Base-by-base conservation (phyloP, 495 filamentous ascomycete genomes). In the Talaromyces stipitatus region DNA sequence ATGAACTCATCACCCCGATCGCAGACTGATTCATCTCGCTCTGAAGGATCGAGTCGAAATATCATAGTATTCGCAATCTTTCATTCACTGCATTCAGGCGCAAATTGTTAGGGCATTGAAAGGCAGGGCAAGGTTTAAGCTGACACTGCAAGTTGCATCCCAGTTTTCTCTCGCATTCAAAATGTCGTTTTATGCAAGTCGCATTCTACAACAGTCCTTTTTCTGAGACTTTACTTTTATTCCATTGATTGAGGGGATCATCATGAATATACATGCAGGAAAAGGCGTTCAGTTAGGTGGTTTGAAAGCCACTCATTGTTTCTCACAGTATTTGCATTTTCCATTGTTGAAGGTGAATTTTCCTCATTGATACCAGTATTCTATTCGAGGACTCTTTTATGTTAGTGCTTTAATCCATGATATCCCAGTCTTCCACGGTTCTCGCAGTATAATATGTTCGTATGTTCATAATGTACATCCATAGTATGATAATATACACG, bases 1-100 rank as follows among this genome's bases (percentile, higher is more conserved):
- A 58, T 9, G 56, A 58, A 7, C 18, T 23, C 23, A 27, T 52
- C 10, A 58, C 56, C 6, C 56, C 56, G 14, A 58, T 58, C 45
- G 56, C 56, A 1, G 56, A 58, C 27, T 58, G 32, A 29, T 28
- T 18, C 1, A 22, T 16, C 26, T 20, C 14, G 18, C 48, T 12
- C 9, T 1, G 12, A 6, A n/a, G 16, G 2, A 26, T 27, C 45
- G 36, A 18, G 11, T 5, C 16, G 16, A 8, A 18, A 2, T 41
- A 9, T 9, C 36, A 16, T 16, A 14, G 18, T 41, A 4, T 18
- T 16, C 9, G 9, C 36, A 4, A 36, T 5, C 6, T n/a, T 36
- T 36, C 2, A 36, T 36, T n/a, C 36, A 41, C n/a, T 18, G 36
- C 36, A 41, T 41, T 18, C 36, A 18, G 36, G 36, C 36, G 36